Percentiles rank a stretch among this genome's conserved stretches.
These are phyloP conservation scores for Amylostereum chailletii DNA, from an alignment of 1,284 basidiomycete species.

Conservation along the genomic window DNA sequence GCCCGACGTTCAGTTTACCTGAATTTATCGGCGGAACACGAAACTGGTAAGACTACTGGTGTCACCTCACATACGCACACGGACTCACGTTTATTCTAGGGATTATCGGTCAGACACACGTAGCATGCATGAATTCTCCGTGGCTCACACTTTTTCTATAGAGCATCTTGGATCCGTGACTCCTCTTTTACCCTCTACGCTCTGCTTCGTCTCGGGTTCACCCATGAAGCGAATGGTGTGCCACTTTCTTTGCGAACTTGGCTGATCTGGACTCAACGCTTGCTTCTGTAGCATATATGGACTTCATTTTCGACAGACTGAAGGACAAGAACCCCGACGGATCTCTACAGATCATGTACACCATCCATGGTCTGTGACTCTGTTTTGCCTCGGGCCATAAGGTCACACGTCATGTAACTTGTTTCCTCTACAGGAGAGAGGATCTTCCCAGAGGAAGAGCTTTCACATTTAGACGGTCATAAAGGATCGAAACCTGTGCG, in stretches of 20 bases:
- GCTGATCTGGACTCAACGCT: no score
- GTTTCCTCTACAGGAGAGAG: conserved; percentile 52
- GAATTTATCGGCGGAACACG: conserved; percentile 83
- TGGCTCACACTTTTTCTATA: conserved; percentile 14
- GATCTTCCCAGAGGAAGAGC: conserved; percentile 75
- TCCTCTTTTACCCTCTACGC: conserved; percentile 90
- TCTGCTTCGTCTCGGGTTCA: conserved; percentile 84
- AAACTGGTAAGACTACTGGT: conserved; percentile 54
- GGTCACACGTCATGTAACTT: neutral
- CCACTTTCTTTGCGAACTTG: neutral
- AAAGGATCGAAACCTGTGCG: conserved; percentile 74
- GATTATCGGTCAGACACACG: neutral
- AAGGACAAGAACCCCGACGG: conserved; percentile 81
- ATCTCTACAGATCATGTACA: conserved; percentile 87
- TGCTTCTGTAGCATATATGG: conserved; percentile 61
- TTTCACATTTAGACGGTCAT: conserved; percentile 80
- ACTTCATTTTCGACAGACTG: conserved; percentile 80
- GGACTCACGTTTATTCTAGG: neutral
- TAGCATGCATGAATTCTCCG: neutral
- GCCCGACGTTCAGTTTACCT: conserved; percentile 88
- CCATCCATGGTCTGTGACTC: conserved; percentile 57
- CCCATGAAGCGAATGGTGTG: conserved; percentile 76
- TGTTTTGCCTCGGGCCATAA: neutral
- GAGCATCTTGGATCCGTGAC: conserved; percentile 86
- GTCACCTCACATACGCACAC: neutral